Percentiles rank a stretch among this genome's conserved stretches.
These are phyloP conservation scores for Ormosia semicastrata DNA, from an alignment of 306 rosid genomes.

Conservation along the genomic window DNA sequence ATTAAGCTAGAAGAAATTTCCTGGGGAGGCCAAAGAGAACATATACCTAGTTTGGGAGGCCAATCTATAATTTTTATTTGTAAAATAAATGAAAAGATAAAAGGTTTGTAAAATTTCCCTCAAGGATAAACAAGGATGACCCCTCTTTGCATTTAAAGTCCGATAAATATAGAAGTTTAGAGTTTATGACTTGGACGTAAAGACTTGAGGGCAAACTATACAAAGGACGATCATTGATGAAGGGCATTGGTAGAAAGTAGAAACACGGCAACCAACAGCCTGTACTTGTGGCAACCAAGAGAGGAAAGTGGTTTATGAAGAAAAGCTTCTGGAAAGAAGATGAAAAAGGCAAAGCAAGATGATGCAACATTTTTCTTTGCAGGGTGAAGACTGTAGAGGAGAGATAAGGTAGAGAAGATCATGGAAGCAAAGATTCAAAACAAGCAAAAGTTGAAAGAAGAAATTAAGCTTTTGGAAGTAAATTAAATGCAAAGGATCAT, in stretches of 20 bases:
- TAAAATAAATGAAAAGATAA: too few species aligned
- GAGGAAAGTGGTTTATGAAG: neutral
- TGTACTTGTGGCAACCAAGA: neutral
- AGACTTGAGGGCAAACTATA: neutral
- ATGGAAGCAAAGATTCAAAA: neutral
- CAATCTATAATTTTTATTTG: too few species aligned
- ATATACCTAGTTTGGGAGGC: too few species aligned
- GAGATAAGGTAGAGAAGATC: neutral
- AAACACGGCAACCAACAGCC: neutral
- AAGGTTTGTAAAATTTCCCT: too few species aligned
- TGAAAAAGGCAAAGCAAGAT: neutral
- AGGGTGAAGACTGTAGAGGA: neutral
- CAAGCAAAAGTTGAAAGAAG: neutral
- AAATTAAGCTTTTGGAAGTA: neutral
- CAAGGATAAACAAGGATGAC: too few species aligned
- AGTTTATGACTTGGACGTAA: neutral
- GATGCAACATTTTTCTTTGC: neutral
- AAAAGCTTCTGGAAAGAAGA: neutral
- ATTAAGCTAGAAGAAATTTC: neutral
- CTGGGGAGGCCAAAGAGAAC: too few species aligned
- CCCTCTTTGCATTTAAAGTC: too few species aligned
- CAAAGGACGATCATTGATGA: neutral
- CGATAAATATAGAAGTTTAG: neutral
- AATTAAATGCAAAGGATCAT: neutral
- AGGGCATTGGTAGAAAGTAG: neutral